A percentile compares a stretch with the other conserved stretches of the same genome.
Conservation (phyloP, 768 basidiomycete species). For the Leccinum variicolor region DNA sequence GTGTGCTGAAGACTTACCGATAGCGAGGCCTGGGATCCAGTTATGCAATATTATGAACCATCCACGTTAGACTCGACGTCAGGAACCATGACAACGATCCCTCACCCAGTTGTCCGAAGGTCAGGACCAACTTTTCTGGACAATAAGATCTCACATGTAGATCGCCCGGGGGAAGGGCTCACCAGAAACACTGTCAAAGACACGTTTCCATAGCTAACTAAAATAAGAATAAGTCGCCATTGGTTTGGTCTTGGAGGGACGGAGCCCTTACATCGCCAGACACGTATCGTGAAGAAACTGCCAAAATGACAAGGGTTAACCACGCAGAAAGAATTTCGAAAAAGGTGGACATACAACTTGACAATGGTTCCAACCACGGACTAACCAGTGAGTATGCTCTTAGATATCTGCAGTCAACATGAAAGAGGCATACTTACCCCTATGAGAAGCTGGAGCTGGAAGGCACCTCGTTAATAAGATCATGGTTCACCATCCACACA, state of each 20-base stretch:
- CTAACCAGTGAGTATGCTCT: conserved; percentile 26
- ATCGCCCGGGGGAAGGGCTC: conserved; percentile 14
- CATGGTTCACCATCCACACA: conserved; percentile 4
- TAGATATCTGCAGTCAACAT: not conserved
- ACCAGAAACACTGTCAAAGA: conserved; percentile 46
- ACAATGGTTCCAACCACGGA: conserved; percentile 55
- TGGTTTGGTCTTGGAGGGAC: not conserved
- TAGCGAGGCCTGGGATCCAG: conserved; percentile 32
- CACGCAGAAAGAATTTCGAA: not conserved
- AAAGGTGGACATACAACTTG: conserved; percentile 41
- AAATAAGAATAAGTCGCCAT: not conserved
- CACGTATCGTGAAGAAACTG: conserved; percentile 56
- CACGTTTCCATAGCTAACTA: conserved; percentile 56
- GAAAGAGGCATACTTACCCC: conserved; percentile 30
- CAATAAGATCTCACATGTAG: not conserved
- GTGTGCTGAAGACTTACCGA: conserved; percentile 30
- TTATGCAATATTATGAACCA: conserved; percentile 1
- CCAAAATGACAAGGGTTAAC: not conserved
- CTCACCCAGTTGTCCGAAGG: conserved; percentile 50
- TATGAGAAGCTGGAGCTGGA: conserved; percentile 42
- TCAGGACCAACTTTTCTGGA: conserved; percentile 39
- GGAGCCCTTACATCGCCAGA: conserved; percentile 53
- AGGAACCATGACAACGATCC: not conserved
- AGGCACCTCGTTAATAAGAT: not conserved
- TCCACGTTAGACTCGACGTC: not conserved